Evolutionary conservation across 179 eudicot genomes (phyloP), one percentile per base, ranked within the genome.

Genomic region (Actinidia chinensis): DNA sequence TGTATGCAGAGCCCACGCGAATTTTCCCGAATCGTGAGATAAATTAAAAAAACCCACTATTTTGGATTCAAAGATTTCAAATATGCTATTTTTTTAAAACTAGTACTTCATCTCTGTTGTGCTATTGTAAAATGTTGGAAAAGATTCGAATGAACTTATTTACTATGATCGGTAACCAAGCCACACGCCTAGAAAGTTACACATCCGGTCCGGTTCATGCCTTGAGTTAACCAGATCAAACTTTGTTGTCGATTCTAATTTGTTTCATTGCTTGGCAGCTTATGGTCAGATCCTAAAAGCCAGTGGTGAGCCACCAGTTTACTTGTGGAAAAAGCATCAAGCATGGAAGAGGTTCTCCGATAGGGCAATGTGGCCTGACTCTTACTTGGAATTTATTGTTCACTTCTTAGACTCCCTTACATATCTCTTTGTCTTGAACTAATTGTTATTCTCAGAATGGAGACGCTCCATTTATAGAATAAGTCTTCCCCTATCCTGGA

Each of bases 71-170:
- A 61, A 40, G 58, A 10, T 44, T 56, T 52, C 43, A 12, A 33
- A 22, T n/a, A 10, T 50, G 46, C 51, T n/a, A n/a, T n/a, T n/a
- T n/a, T n/a, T n/a, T n/a, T n/a, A n/a, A n/a, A n/a, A n/a, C n/a
- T n/a, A n/a, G n/a, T n/a, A n/a, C n/a, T n/a, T n/a, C n/a, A n/a
- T n/a, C n/a, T n/a, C n/a, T n/a, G n/a, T n/a, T n/a, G n/a, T n/a
- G n/a, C n/a, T n/a, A 76, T 20, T 17, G 28, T 51, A 36, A 50
- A 2, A 95, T 98, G 90, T 95, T 72, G 99, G 91, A 87, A 98
- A 98, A 71, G n/a, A n/a, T n/a, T 95, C 89, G 93, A 95, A 80
- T 93, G 93, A 98, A 95, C 89, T 84, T 95, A 70, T 89, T 95
- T 95, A 95, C 88, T 95, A 56, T 78, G 99, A 95, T 79, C 92